Base-by-base conservation (phyloP, 495 filamentous ascomycete genomes). In the Tetracladium setigerum region DNA sequence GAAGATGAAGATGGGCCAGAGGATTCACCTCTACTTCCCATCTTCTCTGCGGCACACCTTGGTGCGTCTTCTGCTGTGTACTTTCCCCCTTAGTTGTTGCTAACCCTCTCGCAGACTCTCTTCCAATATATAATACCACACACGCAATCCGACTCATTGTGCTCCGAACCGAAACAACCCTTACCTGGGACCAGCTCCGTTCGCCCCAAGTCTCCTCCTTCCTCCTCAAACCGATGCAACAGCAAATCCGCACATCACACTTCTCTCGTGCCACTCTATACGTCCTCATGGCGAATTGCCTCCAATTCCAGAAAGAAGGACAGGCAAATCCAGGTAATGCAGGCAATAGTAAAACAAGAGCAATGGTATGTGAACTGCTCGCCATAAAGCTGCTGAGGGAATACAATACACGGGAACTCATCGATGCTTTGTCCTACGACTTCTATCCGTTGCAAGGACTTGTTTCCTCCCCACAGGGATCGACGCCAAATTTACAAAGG, bases 201-300 rank as follows among this genome's bases (percentile, higher is more conserved):
- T 94, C 90, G 9, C 91, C 90, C 6, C 91, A 97, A 61, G 84
- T 97, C 30, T 95, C 88, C 13, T 89, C 94, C 63, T 97, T 97
- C 61, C 73, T 97, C 17, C 75, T 95, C 56, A 97, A 95, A 68
- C 91, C 91, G 2, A 77, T 80, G 68, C 87, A 89, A 62, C 86
- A 89, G 52, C 83, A 89, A 55, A 86, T 95, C 32, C 77, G 79
- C 44, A 73, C 72, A 17, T 78, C 83, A 15, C 86, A 94, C 63
- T 88, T 95, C 54, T 87, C 84, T 12, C 79, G 84, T 34, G 91
- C 84, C 10, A 92, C 87, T 2, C 61, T 95, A 30, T 97, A 94
- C 66, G 86, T 87, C 3, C 65, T 97, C 50, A 82, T 95, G 76
- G 87, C 88, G 17, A 97, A 97, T 59, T 90, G 87, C 54, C 70